These are phyloP conservation scores for Lyophyllum decastes DNA, from an alignment of 768 basidiomycete genomes.

Conservation along the genomic window DNA sequence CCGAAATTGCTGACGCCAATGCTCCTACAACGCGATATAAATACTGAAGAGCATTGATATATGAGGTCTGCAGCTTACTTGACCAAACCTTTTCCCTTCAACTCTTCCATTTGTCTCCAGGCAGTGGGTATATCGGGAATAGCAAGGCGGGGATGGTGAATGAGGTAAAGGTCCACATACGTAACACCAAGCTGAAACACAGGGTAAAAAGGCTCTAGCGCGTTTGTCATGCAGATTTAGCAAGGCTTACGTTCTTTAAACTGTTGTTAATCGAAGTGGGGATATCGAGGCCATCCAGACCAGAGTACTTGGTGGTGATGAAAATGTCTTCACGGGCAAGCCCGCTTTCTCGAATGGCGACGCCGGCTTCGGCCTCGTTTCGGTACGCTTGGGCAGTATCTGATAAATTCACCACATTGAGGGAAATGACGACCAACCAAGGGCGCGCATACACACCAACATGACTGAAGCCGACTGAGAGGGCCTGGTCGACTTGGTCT, in stretches of 20 bases:
- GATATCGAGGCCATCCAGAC: constrained; percentile 49
- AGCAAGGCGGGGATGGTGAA: constrained; percentile 58
- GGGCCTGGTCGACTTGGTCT: constrained; percentile 61
- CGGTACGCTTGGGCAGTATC: constrained; percentile 63
- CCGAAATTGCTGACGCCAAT: constrained; percentile 76
- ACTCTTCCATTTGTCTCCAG: constrained; percentile 65
- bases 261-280: constrained; percentile 58
- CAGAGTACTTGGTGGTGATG: constrained; percentile 70
- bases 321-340: constrained; percentile 56
- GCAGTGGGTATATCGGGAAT: constrained; percentile 58
- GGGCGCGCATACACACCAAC: constrained; percentile 45
- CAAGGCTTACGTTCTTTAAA: constrained; percentile 47
- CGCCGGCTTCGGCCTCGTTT: constrained; percentile 62
- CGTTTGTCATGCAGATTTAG: too few species aligned
- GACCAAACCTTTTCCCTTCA: constrained; percentile 56
- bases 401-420: constrained; percentile 26
- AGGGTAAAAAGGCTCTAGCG: background rate
- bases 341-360: constrained; percentile 55
- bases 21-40: constrained; percentile 40
- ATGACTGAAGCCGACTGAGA: constrained; percentile 62
- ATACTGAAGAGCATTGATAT: background rate
- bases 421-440: background rate
- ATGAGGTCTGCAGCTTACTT: constrained; percentile 37
- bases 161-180: constrained; percentile 73
- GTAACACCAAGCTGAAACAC: constrained; percentile 54